Base-by-base conservation (phyloP, 2,329 filamentous ascomycete genomes). In the Stagonosporopsis rhizophila region DNA sequence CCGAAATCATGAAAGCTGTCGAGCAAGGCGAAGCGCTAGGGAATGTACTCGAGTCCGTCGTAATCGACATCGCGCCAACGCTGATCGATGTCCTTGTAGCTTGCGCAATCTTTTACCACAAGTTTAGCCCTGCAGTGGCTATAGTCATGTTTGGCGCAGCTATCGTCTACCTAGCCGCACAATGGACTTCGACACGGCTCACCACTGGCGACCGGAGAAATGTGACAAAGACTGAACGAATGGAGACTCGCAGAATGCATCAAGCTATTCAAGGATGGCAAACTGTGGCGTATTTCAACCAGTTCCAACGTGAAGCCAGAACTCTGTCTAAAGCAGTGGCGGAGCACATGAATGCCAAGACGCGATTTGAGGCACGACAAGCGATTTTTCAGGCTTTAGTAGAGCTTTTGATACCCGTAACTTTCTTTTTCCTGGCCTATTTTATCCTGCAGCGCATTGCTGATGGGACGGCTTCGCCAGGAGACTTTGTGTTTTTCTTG, bases 1-100 rank as follows among this genome's bases (percentile, higher is more conserved):
- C 83, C 3, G 83, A 88, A 58, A 76, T 89, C 1, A 85, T 85
- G 72, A 82, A 83, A 58, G 82, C 85, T 1, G 80, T 89, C 23
- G 79, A 82, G 42, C 85, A 50, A 34, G 42, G 85, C 0, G 75
- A 80, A 54, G 79, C 83, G 2, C 75, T 89, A 7, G 82, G 82
- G 28, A 77, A 82, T 34, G 69, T 89, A 2, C 72, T 89, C 6
- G 82, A 87, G 27, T 80, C 80, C 14, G 69, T 85, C 8, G 71
- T 85, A 4, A 83, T 89, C 54, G 77, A 83, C 15, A 79, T 77
- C 17, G 77, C 89, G 1, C 87, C 85, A 0, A 87, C 86, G 71
- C n/a, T 87, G 61, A 34, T 61, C 65, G 62, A 67, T 71, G 71
- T 89, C 12, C 59, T 79, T n/a, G 75, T 88, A 28, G 86, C 86